phyloP scores from a whole-genome alignment of 2,329 filamentous ascomycete genomes.

The Sporothrix protearum region DNA sequence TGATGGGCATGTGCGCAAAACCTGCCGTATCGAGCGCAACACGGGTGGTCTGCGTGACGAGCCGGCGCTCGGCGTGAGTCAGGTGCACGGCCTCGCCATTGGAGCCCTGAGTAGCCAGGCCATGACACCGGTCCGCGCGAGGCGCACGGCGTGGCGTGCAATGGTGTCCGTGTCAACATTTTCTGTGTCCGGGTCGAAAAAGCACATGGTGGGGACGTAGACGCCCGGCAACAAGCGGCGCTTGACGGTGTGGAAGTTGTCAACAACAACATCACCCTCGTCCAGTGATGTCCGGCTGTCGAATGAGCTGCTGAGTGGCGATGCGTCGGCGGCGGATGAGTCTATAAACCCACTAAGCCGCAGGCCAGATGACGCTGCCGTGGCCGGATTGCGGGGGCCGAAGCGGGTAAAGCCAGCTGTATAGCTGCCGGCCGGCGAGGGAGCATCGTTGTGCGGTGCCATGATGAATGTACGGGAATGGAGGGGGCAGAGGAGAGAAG shows the following conservation, averaged over 20 bases:
- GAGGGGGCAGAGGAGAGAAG: neutral
- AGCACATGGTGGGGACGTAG: conserved; percentile 71
- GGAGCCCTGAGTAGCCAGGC: conserved; percentile 73
- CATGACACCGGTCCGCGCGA: conserved; percentile 70
- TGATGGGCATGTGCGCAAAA: conserved; percentile 63
- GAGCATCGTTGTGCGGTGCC: conserved; percentile 48
- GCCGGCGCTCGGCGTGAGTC: conserved; percentile 63
- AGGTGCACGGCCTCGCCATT: conserved; percentile 82
- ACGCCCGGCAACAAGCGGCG: conserved; percentile 50
- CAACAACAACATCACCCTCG: neutral
- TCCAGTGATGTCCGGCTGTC: conserved; percentile 39
- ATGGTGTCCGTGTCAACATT: conserved; percentile 63
- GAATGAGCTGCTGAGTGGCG: conserved; percentile 43
- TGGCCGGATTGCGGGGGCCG: conserved; percentile 32
- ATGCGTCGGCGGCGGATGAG: conserved; percentile 34
- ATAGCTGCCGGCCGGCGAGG: conserved; percentile 46
- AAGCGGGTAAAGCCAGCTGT: conserved; percentile 42
- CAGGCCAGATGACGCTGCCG: conserved; percentile 35
- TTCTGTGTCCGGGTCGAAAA: conserved; percentile 64
- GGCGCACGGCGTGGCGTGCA: conserved; percentile 59
- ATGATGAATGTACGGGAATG: conserved; percentile 32
- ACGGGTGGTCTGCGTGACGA: conserved; percentile 67
- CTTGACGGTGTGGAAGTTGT: conserved; percentile 25
- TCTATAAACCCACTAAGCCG: conserved; percentile 32
- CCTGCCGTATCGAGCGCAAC: conserved; percentile 65